Conservation (phyloP, 768 basidiomycete genomes). For the Clavulina sp. region DNA sequence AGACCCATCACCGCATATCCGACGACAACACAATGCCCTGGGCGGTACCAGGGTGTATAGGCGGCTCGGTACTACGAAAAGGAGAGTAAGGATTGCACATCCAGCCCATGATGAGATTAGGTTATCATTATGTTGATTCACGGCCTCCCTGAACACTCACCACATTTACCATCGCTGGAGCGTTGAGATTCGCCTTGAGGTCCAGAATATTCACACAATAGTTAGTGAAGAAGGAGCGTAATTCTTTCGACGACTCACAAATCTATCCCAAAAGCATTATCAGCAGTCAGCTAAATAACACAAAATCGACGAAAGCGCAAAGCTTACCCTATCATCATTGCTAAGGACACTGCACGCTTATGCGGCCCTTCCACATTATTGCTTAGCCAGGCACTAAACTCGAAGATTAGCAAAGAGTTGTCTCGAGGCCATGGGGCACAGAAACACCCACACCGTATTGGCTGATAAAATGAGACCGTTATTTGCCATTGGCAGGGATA, state of each 20-base stretch:
- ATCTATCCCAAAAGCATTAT: too few species aligned
- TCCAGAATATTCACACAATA: constrained; percentile 25
- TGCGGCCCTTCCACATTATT: constrained; percentile 63
- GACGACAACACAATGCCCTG: constrained; percentile 49
- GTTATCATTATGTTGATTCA: constrained; percentile 5
- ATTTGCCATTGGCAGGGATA: too few species aligned
- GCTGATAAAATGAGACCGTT: neutral
- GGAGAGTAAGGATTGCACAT: too few species aligned
- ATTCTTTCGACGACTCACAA: too few species aligned
- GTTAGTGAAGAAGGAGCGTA: too few species aligned
- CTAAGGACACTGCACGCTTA: constrained; percentile 54
- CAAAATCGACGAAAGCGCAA: too few species aligned
- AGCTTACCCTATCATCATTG: constrained; percentile 34
- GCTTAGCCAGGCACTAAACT: constrained; percentile 56
- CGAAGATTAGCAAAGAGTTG: neutral
- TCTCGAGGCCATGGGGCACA: too few species aligned
- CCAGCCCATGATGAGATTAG: neutral
- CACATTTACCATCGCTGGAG: neutral
- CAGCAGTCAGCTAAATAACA: too few species aligned
- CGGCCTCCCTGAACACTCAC: constrained; percentile 27
- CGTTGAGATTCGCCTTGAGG: constrained; percentile 1
- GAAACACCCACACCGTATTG: neutral
- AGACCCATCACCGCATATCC: constrained; percentile 55
- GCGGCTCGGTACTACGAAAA: constrained; percentile 47
- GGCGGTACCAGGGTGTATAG: constrained; percentile 51